These are phyloP conservation scores for Strobilomyces confusus DNA, from an alignment of 768 basidiomycete genomes.

Conservation along the genomic window DNA sequence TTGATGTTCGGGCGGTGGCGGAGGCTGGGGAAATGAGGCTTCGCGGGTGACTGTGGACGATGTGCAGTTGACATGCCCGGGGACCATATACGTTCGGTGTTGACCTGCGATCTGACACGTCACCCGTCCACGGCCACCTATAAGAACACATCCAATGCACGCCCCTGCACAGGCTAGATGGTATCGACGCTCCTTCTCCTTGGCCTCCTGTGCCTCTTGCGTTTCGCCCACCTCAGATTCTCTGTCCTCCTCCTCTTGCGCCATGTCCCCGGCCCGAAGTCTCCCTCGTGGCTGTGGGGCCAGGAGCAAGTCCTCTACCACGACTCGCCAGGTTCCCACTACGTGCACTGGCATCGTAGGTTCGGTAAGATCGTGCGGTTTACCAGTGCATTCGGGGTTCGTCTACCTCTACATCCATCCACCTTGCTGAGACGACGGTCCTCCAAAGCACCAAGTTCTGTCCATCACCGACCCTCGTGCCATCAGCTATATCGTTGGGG, in stretches of 20 bases:
- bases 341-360: constrained; percentile 47
- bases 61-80: constrained; percentile 20
- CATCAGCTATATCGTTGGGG: constrained; percentile 51
- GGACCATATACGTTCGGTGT: constrained; percentile 1
- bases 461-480: constrained; percentile 55
- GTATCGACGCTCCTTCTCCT: constrained; percentile 2
- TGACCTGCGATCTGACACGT: constrained; percentile 16
- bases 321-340: constrained; percentile 45
- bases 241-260: constrained; percentile 33
- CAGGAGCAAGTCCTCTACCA: constrained; percentile 57
- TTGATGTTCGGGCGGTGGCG: constrained; percentile 33
- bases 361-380: constrained; percentile 56
- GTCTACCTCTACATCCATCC: constrained; percentile 2
- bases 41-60: constrained; percentile 25
- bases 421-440: constrained; percentile 8
- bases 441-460: constrained; percentile 48
- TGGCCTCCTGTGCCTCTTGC: constrained; percentile 29
- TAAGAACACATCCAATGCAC: not conserved
- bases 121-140: not conserved
- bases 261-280: constrained; percentile 49
- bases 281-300: constrained; percentile 54
- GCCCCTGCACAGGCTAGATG: constrained; percentile 6
- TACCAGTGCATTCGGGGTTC: constrained; percentile 54
- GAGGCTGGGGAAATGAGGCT: constrained; percentile 23
- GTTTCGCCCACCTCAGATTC: constrained; percentile 34